Conservation (phyloP, 331 rosid genomes). For the Acacia concinna region DNA sequence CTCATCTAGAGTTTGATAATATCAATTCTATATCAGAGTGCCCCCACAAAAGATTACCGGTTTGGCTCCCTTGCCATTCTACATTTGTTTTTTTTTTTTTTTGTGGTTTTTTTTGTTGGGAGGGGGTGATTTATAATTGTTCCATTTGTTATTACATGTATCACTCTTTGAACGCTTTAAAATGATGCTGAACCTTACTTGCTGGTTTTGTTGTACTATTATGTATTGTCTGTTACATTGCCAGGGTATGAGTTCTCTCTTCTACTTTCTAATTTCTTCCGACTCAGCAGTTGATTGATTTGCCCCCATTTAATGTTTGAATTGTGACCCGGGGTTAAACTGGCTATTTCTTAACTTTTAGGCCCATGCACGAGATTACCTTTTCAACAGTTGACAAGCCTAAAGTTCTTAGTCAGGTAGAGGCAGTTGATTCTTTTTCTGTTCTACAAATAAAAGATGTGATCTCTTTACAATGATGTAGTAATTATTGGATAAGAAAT, state of each 20-base stretch:
- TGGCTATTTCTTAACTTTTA: constrained; percentile 38
- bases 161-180: background rate
- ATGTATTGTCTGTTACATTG: background rate
- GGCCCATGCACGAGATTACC: constrained; percentile 99
- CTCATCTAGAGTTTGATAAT: background rate
- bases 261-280: constrained; percentile 10
- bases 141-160: background rate
- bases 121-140: background rate
- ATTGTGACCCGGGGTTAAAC: constrained; percentile 23
- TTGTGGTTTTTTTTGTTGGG: too few species aligned
- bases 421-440: constrained; percentile 59
- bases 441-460: background rate
- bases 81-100: too few species aligned
- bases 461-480: background rate
- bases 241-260: background rate
- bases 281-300: constrained; percentile 17
- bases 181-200: background rate
- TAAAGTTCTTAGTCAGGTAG: constrained; percentile 97
- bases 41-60: background rate
- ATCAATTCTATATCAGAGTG: too few species aligned
- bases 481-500: constrained; percentile 25
- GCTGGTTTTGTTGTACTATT: background rate
- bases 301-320: constrained; percentile 12
- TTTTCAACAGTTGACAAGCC: constrained; percentile 95
- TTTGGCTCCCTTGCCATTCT: background rate